phyloP scores from a whole-genome alignment of 164 flowering plant species.

The Cinnamomum chago region DNA sequence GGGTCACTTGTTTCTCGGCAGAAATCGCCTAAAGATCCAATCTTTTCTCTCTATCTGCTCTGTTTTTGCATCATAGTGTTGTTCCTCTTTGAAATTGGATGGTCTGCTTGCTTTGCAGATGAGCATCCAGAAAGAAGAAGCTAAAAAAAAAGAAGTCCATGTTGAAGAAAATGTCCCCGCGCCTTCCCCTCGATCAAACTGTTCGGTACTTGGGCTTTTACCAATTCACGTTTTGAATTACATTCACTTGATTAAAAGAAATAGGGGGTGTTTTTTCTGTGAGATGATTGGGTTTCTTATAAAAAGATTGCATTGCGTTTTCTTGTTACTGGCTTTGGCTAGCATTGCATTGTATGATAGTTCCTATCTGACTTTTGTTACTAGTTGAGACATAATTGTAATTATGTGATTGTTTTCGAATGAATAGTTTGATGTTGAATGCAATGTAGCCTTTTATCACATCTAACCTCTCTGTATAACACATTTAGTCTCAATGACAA shows the following conservation, averaged over 20 bases:
- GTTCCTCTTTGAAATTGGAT: not conserved
- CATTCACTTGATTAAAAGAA: not conserved
- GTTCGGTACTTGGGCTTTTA: constrained; percentile 48
- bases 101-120: constrained; percentile 33
- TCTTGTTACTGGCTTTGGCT: not conserved
- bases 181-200: constrained; percentile 88
- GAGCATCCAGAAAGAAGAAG: constrained; percentile 94
- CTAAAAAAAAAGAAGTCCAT: constrained; percentile 93
- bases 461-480: not conserved
- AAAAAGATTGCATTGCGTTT: not conserved
- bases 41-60: not conserved
- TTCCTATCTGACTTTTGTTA: not conserved
- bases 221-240: not conserved
- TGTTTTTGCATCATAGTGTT: not conserved
- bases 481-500: no score
- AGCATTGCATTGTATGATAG: not conserved
- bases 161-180: constrained; percentile 87
- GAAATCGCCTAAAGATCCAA: no score
- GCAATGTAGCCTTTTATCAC: not conserved
- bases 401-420: not conserved
- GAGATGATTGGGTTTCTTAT: no score
- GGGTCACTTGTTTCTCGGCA: not conserved
- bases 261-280: no score
- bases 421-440: not conserved
- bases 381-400: not conserved